These are phyloP conservation scores for Sclerotinia glacialis DNA, from an alignment of 2,329 filamentous ascomycete species.

Conservation along the genomic window DNA sequence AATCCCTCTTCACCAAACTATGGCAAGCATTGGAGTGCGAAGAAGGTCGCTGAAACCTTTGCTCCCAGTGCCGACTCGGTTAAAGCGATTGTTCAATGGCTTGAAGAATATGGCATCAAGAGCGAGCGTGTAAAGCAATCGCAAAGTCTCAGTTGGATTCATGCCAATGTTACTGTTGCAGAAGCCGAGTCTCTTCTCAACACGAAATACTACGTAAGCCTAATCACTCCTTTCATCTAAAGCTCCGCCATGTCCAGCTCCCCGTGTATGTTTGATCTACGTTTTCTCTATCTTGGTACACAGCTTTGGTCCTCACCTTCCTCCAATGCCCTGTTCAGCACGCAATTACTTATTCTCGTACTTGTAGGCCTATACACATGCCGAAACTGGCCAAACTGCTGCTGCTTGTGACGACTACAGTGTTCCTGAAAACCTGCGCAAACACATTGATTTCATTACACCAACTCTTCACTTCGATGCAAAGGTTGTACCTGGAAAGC, in stretches of 20 bases:
- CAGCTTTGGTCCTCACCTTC: background rate
- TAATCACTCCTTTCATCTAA: background rate
- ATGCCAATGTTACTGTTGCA: slow-evolving; percentile 39
- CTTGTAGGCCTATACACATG: slow-evolving; percentile 24
- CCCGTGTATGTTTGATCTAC: background rate
- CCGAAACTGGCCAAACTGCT: slow-evolving; percentile 28
- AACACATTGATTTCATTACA: slow-evolving; percentile 26
- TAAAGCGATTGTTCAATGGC: slow-evolving; percentile 46
- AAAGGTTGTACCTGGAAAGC: slow-evolving; percentile 16
- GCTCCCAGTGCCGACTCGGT: slow-evolving; percentile 46
- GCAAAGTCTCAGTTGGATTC: slow-evolving; percentile 33
- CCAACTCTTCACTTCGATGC: slow-evolving; percentile 26
- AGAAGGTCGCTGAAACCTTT: slow-evolving; percentile 41
- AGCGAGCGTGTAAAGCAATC: slow-evolving; percentile 49
- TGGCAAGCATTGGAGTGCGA: slow-evolving; percentile 21
- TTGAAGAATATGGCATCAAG: slow-evolving; percentile 51
- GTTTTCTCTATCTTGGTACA: background rate
- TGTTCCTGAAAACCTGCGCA: slow-evolving; percentile 19
- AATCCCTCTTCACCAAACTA: slow-evolving; percentile 35
- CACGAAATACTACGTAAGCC: slow-evolving; percentile 45
- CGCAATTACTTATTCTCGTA: background rate
- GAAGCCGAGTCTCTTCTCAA: slow-evolving; percentile 52
- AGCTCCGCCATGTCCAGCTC: background rate
- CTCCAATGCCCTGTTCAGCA: background rate
- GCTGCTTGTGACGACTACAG: slow-evolving; percentile 26